Evolutionary conservation across 495 filamentous ascomycete genomes (phyloP).

Genomic region (Glarea lozoyensis): DNA sequence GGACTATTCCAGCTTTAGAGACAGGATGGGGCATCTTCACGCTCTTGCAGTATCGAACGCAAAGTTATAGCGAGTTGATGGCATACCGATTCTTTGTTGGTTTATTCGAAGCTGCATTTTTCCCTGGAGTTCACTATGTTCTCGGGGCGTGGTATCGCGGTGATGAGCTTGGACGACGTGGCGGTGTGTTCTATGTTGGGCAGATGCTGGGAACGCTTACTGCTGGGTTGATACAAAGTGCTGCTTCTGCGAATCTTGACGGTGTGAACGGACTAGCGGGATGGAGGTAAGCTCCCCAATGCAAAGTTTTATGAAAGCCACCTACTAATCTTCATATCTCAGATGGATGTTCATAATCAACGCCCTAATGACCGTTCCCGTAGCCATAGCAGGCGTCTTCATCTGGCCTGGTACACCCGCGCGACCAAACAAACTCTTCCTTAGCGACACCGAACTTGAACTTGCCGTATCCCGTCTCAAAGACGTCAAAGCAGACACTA

Average conservation of each 20-base stretch:
- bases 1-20: slow-evolving; percentile 50
- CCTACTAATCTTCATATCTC: not conserved
- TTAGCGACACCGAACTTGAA: slow-evolving; percentile 16
- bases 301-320: not conserved
- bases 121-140: slow-evolving; percentile 39
- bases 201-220: slow-evolving; percentile 31
- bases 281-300: not conserved
- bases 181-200: slow-evolving; percentile 23
- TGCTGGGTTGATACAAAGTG: slow-evolving; percentile 35
- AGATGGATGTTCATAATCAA: slow-evolving; percentile 12
- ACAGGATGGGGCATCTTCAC: slow-evolving; percentile 47
- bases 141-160: slow-evolving; percentile 41
- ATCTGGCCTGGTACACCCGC: slow-evolving; percentile 25
- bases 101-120: slow-evolving; percentile 36
- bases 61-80: slow-evolving; percentile 41
- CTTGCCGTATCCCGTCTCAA: slow-evolving; percentile 12
- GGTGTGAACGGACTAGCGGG: slow-evolving; percentile 3
- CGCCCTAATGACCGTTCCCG: slow-evolving; percentile 4
- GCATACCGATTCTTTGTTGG: slow-evolving; percentile 50
- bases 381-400: slow-evolving; percentile 2
- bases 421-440: slow-evolving; percentile 18
- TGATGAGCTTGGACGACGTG: slow-evolving; percentile 26
- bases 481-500: slow-evolving; percentile 4
- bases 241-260: slow-evolving; percentile 8
- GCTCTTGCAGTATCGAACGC: slow-evolving; percentile 37